These are phyloP conservation scores for Terfezia claveryi DNA, from an alignment of 495 filamentous ascomycete genomes.

Conservation along the genomic window DNA sequence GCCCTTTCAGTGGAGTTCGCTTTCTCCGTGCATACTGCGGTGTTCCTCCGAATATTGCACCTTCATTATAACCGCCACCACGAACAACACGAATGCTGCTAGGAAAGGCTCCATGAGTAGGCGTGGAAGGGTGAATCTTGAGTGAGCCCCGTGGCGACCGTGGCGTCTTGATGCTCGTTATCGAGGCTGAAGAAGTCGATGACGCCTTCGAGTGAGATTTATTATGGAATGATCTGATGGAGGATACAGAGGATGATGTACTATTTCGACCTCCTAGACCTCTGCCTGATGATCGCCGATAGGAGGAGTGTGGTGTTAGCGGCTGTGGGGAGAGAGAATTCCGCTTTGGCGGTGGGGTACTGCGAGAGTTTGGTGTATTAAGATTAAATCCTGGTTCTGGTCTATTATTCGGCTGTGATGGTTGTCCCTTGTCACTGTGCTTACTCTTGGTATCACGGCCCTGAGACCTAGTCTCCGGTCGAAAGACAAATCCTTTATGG, in stretches of 20 bases:
- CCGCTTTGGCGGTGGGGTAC: conserved; percentile 31
- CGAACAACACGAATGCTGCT: conserved; percentile 71
- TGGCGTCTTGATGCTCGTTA: conserved; percentile 39
- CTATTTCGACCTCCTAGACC: conserved; percentile 82
- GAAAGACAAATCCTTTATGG: background rate
- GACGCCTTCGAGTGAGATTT: conserved; percentile 86
- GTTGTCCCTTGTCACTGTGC: conserved; percentile 22
- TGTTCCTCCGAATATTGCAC: conserved; percentile 31
- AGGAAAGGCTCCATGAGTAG: conserved; percentile 26
- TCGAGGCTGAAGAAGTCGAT: conserved; percentile 63
- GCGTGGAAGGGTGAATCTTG: conserved; percentile 85
- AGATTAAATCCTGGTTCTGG: conserved; percentile 29
- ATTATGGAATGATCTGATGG: conserved; percentile 77
- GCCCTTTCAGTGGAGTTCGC: conserved; percentile 72
- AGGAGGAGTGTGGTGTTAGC: conserved; percentile 65
- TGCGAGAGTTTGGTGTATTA: conserved; percentile 27
- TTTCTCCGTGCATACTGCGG: conserved; percentile 70
- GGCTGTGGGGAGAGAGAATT: conserved; percentile 78
- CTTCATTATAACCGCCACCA: conserved; percentile 27
- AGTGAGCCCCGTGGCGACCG: conserved; percentile 72
- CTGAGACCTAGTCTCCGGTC: conserved; percentile 4
- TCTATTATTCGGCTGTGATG: conserved; percentile 24
- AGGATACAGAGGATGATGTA: conserved; percentile 86
- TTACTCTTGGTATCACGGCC: conserved; percentile 20
- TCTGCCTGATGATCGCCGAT: conserved; percentile 45